Conservation (phyloP, 2,329 filamentous ascomycete species). For the Talaromyces sp. region DNA sequence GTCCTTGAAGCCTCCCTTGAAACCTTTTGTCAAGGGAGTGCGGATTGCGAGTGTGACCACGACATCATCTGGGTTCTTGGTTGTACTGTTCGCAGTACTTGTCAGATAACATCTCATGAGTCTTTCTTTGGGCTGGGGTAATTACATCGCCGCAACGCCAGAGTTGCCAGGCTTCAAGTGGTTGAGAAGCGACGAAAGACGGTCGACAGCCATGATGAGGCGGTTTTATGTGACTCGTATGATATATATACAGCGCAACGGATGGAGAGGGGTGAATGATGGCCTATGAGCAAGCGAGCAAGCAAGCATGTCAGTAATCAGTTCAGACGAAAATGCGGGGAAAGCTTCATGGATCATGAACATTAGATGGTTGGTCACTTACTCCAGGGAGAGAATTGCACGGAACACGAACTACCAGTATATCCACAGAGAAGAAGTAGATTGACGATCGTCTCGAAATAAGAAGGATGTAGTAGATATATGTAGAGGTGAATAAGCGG, state of each 20-base stretch:
- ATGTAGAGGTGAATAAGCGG: not conserved
- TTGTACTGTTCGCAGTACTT: conserved; percentile 57
- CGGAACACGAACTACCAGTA: too few relatives aligned
- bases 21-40: conserved; percentile 82
- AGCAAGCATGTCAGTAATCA: not conserved
- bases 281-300: too few relatives aligned
- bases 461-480: not conserved
- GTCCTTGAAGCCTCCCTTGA: conserved; percentile 94
- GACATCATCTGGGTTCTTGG: conserved; percentile 92
- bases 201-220: conserved; percentile 70
- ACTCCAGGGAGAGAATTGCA: not conserved
- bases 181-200: conserved; percentile 82
- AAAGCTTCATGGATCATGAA: not conserved
- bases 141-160: conserved; percentile 75
- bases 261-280: not conserved
- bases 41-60: conserved; percentile 92
- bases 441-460: too few relatives aligned
- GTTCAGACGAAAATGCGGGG: conserved; percentile 1
- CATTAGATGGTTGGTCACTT: not conserved
- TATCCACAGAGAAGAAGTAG: not conserved
- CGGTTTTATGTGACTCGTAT: not conserved
- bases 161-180: conserved; percentile 69
- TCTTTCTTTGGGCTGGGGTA: conserved; percentile 9
- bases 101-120: not conserved
- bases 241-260: not conserved